A percentile compares a stretch with the other conserved stretches of the same genome.
phyloP scores from a whole-genome alignment of 371 early-diverging fungal species.

The Mucor mucedo region DNA sequence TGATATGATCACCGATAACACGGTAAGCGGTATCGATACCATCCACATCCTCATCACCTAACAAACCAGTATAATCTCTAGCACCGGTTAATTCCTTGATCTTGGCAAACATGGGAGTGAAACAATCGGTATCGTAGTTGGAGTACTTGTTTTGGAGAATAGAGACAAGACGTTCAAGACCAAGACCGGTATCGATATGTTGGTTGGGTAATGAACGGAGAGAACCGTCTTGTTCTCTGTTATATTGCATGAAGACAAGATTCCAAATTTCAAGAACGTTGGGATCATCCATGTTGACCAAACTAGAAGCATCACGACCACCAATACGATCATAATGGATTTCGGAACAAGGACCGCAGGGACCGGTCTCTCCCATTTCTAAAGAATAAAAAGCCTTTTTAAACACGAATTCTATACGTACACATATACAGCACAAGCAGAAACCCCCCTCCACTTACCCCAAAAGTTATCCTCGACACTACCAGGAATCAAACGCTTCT shows the following conservation, averaged over 20 bases:
- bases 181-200: conserved; percentile 99
- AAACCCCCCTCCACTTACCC: conserved; percentile 54
- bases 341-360: conserved; percentile 99
- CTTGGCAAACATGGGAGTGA: conserved; percentile 82
- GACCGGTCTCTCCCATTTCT: conserved; percentile 99
- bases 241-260: conserved; percentile 99
- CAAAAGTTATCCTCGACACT: conserved; percentile 99
- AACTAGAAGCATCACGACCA: conserved; percentile 89
- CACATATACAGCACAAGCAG: neutral
- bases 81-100: conserved; percentile 91
- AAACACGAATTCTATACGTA: too few species aligned
- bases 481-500: conserved; percentile 88
- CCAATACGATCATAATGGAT: conserved; percentile 99
- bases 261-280: conserved; percentile 99
- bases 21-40: conserved; percentile 99
- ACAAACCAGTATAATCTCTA: conserved; percentile 82
- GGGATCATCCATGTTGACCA: conserved; percentile 99
- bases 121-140: conserved; percentile 99
- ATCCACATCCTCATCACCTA: conserved; percentile 92
- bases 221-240: conserved; percentile 94
- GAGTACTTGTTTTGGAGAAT: conserved; percentile 96
- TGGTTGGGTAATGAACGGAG: conserved; percentile 94
- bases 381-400: neutral
- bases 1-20: conserved; percentile 98
- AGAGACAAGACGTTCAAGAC: conserved; percentile 97